phyloP scores from a whole-genome alignment of 352 stramenopile genomes.

The Phytophthora pinifolia region DNA sequence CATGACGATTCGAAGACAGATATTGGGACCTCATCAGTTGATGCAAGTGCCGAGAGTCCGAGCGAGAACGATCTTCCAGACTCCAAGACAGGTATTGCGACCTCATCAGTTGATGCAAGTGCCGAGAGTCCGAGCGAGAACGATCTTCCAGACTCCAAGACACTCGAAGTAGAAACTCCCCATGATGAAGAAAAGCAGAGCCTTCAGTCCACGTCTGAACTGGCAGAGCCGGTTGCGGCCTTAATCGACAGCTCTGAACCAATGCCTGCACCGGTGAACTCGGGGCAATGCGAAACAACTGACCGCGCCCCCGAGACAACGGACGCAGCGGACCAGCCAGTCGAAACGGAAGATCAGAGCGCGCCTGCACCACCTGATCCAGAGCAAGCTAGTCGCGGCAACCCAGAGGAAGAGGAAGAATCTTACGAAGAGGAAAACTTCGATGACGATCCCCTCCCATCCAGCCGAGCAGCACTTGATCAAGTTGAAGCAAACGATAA shows the following conservation, averaged over 20 bases:
- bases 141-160: too few relatives aligned
- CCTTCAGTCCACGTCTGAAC: too few relatives aligned
- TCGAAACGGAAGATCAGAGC: background rate
- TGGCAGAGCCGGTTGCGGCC: too few relatives aligned
- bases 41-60: background rate
- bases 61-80: background rate
- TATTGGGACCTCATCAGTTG: background rate
- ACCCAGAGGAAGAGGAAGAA: conserved; percentile 18
- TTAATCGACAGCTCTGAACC: too few relatives aligned
- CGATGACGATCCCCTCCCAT: conserved; percentile 35
- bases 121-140: too few relatives aligned
- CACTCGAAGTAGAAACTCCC: too few relatives aligned
- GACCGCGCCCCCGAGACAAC: background rate
- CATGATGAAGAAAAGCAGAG: too few relatives aligned
- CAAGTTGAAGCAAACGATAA: conserved; percentile 5
- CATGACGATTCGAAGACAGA: background rate
- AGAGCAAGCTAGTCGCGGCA: background rate
- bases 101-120: background rate
- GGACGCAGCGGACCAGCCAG: background rate
- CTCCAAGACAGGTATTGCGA: background rate
- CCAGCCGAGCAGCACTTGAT: background rate
- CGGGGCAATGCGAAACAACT: too few relatives aligned
- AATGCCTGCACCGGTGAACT: too few relatives aligned
- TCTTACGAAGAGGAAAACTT: conserved; percentile 36
- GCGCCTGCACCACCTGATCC: background rate